Percentiles rank a stretch among this genome's conserved stretches.
These are phyloP conservation scores for Tremella fuciformis DNA, from an alignment of 768 basidiomycete species.

Conservation along the genomic window DNA sequence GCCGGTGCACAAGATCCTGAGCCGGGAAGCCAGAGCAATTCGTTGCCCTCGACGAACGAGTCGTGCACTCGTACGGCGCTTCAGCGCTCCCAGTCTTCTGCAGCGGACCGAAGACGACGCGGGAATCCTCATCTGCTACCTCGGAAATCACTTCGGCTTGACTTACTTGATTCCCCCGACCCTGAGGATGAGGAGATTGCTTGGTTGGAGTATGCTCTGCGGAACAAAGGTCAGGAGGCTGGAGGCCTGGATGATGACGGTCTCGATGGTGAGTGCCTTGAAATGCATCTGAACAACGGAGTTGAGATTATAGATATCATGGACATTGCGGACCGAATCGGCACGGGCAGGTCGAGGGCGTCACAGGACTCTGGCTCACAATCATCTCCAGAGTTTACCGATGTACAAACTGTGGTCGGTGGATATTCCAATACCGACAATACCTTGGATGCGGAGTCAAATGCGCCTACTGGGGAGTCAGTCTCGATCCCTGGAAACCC, in stretches of 20 bases:
- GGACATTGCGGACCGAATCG: conserved; percentile 46
- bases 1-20: too few species aligned
- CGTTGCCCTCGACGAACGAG: too few species aligned
- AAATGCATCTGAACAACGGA: background rate
- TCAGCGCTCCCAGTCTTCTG: conserved; percentile 4
- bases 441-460: too few species aligned
- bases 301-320: conserved; percentile 32
- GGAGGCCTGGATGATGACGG: conserved; percentile 44
- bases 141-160: background rate
- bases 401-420: too few species aligned
- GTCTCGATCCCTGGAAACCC: too few species aligned
- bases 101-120: background rate
- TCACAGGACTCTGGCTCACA: too few species aligned
- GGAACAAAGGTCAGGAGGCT: conserved; percentile 54
- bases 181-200: conserved; percentile 84
- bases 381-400: too few species aligned
- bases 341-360: conserved; percentile 26
- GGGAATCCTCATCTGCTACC: background rate
- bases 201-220: conserved; percentile 72
- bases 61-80: too few species aligned
- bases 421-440: too few species aligned
- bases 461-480: too few species aligned
- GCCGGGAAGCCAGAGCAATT: too few species aligned
- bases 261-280: conserved; percentile 66
- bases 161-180: conserved; percentile 8